These are phyloP conservation scores for Rusavskia elegans DNA, from an alignment of 495 filamentous ascomycete genomes.

Conservation along the genomic window DNA sequence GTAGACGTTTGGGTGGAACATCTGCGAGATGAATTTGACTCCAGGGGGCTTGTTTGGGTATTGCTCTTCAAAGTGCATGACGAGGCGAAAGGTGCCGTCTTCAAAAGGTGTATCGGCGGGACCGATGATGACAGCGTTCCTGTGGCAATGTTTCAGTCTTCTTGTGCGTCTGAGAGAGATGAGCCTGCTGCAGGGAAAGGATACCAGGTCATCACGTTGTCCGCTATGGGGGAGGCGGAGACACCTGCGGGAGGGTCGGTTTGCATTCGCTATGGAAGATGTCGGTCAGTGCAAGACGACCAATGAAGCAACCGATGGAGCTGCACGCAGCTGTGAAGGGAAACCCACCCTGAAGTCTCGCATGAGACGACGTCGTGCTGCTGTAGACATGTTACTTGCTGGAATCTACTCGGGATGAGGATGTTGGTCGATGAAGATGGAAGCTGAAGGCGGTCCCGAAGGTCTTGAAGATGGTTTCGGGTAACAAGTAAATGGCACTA, in stretches of 20 bases:
- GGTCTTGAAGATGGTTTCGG: no score
- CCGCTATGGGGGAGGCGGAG: slow-evolving; percentile 87
- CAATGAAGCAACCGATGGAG: not conserved
- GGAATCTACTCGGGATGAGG: not conserved
- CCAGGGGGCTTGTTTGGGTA: slow-evolving; percentile 97
- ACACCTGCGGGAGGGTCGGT: slow-evolving; percentile 96
- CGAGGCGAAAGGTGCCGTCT: slow-evolving; percentile 91
- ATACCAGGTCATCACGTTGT: slow-evolving; percentile 99
- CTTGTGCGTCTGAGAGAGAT: not conserved
- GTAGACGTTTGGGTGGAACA: slow-evolving; percentile 99
- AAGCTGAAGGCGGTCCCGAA: no score
- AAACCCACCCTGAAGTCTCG: slow-evolving; percentile 85
- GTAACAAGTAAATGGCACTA: no score
- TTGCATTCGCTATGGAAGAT: slow-evolving; percentile 72
- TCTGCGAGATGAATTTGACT: slow-evolving; percentile 95
- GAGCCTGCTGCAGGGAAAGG: slow-evolving; percentile 4
- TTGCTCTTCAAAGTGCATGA: slow-evolving; percentile 98
- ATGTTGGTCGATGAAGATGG: not conserved
- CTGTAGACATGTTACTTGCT: slow-evolving; percentile 57
- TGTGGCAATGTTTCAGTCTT: slow-evolving; percentile 19
- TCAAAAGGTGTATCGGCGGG: slow-evolving; percentile 96
- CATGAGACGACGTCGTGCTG: slow-evolving; percentile 89
- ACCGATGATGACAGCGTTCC: slow-evolving; percentile 98
- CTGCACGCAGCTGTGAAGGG: not conserved
- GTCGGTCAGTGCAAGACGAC: not conserved